A percentile compares a stretch with the other conserved stretches of the same genome.
These are phyloP conservation scores for Nepenthes gracilis DNA, from an alignment of 148 eudicot species.

Conservation along the genomic window DNA sequence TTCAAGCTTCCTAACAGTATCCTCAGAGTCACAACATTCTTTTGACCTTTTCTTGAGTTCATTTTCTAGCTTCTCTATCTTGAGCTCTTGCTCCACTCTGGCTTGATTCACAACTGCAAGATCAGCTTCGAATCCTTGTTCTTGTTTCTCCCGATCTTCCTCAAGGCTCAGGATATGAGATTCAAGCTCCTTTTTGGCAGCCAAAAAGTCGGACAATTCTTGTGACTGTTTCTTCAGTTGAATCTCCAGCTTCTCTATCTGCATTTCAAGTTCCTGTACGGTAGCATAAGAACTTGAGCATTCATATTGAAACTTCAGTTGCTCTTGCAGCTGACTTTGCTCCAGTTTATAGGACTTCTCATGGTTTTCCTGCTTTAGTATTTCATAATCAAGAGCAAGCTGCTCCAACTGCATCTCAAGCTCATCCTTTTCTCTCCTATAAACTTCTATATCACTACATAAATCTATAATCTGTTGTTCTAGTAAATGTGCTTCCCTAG, in stretches of 20 bases:
- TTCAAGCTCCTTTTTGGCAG: constrained; percentile 22
- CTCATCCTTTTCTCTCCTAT: constrained; percentile 79
- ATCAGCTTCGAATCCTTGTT: constrained; percentile 20
- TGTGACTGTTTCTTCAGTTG: constrained; percentile 16
- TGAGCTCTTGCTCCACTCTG: constrained; percentile 49
- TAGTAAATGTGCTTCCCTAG: constrained; percentile 44
- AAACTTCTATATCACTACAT: constrained; percentile 65
- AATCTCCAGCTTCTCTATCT: constrained; percentile 16
- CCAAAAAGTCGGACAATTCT: constrained; percentile 18
- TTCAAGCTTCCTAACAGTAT: constrained; percentile 46
- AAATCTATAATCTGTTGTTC: constrained; percentile 77
- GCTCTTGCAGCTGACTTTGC: constrained; percentile 74
- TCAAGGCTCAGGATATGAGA: constrained; percentile 14
- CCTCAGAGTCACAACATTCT: constrained; percentile 35
- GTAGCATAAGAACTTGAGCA: constrained; percentile 49
- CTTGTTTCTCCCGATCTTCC: constrained; percentile 22
- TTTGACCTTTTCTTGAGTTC: constrained; percentile 40
- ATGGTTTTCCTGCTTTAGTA: constrained; percentile 89
- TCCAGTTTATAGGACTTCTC: constrained; percentile 57
- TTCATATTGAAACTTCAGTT: constrained; percentile 77
- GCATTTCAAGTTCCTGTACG: constrained; percentile 17
- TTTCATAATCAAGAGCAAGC: constrained; percentile 89
- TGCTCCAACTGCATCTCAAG: constrained; percentile 94
- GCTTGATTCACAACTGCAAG: constrained; percentile 21
- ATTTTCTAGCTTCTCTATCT: constrained; percentile 45